Evolutionary conservation across 345 rosid species (phyloP).

Genomic region (Diplotaxis tenuifolia): DNA sequence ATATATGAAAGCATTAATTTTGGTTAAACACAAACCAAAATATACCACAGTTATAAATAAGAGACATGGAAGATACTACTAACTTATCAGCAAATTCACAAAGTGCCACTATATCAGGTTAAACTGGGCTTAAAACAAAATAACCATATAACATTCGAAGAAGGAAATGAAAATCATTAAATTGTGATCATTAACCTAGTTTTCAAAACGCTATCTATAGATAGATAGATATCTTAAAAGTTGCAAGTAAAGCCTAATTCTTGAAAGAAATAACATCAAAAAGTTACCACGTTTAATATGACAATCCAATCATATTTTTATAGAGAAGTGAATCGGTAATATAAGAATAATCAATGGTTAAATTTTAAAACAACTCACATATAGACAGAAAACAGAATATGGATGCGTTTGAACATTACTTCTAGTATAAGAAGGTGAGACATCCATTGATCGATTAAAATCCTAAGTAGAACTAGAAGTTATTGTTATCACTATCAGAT

Average conservation of each 20-base stretch:
- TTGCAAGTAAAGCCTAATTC: background rate
- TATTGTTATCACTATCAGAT: background rate
- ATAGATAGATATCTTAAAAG: background rate
- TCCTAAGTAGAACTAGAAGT: background rate
- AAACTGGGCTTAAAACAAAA: background rate
- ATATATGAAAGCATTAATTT: too few relatives aligned
- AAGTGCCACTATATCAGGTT: background rate
- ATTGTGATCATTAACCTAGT: background rate
- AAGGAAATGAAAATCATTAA: too few relatives aligned
- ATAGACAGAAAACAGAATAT: background rate
- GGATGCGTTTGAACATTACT: background rate
- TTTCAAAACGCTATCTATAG: background rate
- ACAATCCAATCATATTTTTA: background rate
- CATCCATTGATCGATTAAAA: background rate
- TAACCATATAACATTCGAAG: slow-evolving; percentile 3
- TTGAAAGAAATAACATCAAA: background rate
- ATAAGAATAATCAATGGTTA: background rate
- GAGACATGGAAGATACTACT: background rate
- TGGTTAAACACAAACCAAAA: background rate
- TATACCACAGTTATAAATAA: background rate
- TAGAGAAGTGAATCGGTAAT: background rate
- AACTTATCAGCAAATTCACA: background rate
- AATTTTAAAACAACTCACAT: background rate
- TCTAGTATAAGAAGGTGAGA: background rate
- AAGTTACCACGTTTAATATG: background rate